Percentiles rank a stretch among this genome's conserved stretches.
Conservation (phyloP, 495 filamentous ascomycete genomes). For the Jackrogersella minutella region DNA sequence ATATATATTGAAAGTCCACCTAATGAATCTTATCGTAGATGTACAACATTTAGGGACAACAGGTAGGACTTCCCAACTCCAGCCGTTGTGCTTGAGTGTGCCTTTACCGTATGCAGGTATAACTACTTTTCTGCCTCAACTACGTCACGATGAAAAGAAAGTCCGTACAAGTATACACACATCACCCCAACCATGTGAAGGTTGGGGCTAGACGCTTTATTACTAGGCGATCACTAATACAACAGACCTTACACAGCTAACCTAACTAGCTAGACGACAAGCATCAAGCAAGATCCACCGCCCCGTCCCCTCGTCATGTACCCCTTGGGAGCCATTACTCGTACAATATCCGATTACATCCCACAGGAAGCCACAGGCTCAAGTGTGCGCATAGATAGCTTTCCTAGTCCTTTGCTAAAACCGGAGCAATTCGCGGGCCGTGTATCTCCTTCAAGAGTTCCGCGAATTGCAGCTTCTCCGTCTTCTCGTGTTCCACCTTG, state of each 20-base stretch:
- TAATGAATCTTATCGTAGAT: background rate
- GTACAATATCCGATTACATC: conserved; percentile 11
- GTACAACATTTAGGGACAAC: background rate
- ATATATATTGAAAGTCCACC: no score
- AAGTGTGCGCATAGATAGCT: background rate
- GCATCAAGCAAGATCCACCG: background rate
- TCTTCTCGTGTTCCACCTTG: conserved; percentile 27
- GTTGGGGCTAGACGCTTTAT: background rate
- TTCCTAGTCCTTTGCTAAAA: background rate
- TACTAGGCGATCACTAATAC: background rate
- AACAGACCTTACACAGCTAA: background rate
- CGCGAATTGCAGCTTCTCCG: conserved; percentile 46
- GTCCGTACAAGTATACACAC: no score
- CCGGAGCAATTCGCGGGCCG: conserved; percentile 28
- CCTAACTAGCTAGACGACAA: background rate
- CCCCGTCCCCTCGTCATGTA: background rate
- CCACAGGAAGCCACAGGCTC: background rate
- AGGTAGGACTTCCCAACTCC: no score
- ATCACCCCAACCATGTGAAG: background rate
- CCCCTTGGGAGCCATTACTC: conserved; percentile 3
- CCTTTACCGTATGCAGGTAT: no score
- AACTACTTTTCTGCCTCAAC: background rate
- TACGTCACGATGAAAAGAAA: background rate
- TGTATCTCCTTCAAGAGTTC: conserved; percentile 53
- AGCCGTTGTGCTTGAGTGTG: no score